A percentile compares a stretch with the other conserved stretches of the same genome.
phyloP scores from a whole-genome alignment of 495 filamentous ascomycete species.

The Mytilinidion resinicola region DNA sequence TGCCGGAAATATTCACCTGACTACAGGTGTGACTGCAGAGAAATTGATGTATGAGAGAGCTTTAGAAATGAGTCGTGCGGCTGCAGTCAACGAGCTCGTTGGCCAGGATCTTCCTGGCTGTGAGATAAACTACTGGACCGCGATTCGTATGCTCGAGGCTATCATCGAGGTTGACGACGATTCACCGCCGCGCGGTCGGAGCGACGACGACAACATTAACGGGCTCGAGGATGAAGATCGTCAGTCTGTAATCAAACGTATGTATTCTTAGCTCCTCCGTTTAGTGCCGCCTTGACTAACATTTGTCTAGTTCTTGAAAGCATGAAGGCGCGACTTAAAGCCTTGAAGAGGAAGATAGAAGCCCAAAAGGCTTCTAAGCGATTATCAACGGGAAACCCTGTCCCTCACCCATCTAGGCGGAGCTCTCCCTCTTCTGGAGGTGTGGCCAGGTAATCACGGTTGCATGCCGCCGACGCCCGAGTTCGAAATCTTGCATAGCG shows the following conservation, averaged over 20 bases:
- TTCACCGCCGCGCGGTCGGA: conserved; percentile 22
- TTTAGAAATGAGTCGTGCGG: conserved; percentile 88
- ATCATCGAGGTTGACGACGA: conserved; percentile 84
- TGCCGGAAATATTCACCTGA: conserved; percentile 60
- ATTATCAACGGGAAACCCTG: conserved; percentile 23
- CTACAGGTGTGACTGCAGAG: conserved; percentile 80
- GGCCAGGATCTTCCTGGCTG: conserved; percentile 83
- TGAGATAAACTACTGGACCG: conserved; percentile 87
- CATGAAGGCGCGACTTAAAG: conserved; percentile 29
- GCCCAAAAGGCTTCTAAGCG: conserved; percentile 29
- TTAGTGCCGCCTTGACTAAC: conserved; percentile 12
- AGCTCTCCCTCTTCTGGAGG: conserved; percentile 21
- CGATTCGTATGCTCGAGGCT: conserved; percentile 88
- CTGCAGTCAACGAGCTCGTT: conserved; percentile 91
- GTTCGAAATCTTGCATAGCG: not conserved
- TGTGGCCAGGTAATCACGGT: conserved; percentile 6
- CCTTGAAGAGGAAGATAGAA: conserved; percentile 36
- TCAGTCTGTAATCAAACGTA: conserved; percentile 39
- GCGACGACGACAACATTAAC: conserved; percentile 34
- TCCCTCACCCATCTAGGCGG: conserved; percentile 17
- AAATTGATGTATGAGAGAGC: conserved; percentile 98
- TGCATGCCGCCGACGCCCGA: not conserved
- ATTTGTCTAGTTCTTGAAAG: conserved; percentile 35
- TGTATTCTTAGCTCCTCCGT: conserved; percentile 17
- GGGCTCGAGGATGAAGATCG: conserved; percentile 40